Conservation (phyloP, 73 alveolate genomes). For the Tetrahymena borealis region DNA sequence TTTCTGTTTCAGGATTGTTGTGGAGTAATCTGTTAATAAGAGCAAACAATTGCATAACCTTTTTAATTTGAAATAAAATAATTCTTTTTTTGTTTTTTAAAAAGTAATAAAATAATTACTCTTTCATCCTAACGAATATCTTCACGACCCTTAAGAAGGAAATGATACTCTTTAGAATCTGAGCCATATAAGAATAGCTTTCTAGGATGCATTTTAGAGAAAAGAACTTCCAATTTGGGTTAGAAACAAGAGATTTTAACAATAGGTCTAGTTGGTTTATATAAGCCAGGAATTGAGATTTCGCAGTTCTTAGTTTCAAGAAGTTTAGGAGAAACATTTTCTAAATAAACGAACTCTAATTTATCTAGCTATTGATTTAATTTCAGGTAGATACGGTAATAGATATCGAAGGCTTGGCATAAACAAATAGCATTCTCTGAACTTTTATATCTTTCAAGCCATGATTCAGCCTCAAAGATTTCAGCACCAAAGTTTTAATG, state of each 20-base stretch:
- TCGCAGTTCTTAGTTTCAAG: slow-evolving; percentile 62
- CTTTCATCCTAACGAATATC: slow-evolving; percentile 97
- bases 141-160: slow-evolving; percentile 95
- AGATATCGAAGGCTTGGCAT: slow-evolving; percentile 89
- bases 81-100: neutral
- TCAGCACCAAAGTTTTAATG: slow-evolving; percentile 83
- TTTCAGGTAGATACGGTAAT: slow-evolving; percentile 66
- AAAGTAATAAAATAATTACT: slow-evolving; percentile 67
- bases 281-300: slow-evolving; percentile 84
- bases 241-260: slow-evolving; percentile 72
- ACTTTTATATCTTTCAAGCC: slow-evolving; percentile 49
- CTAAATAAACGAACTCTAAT: slow-evolving; percentile 50
- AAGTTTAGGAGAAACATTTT: slow-evolving; percentile 67
- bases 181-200: slow-evolving; percentile 82
- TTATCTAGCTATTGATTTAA: slow-evolving; percentile 57
- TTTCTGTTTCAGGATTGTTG: slow-evolving; percentile 84
- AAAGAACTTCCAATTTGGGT: slow-evolving; percentile 73
- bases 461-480: slow-evolving; percentile 82
- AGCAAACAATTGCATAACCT: slow-evolving; percentile 74
- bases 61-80: neutral
- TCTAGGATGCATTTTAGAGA: slow-evolving; percentile 94
- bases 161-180: slow-evolving; percentile 90
- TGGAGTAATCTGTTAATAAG: slow-evolving; percentile 88
- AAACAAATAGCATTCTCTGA: slow-evolving; percentile 57
- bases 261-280: slow-evolving; percentile 61